Evolutionary conservation across 139 green algal genomes (phyloP), one percentile per base, ranked within the genome.

Genomic region (Pseudopediastrum boryanum): DNA sequence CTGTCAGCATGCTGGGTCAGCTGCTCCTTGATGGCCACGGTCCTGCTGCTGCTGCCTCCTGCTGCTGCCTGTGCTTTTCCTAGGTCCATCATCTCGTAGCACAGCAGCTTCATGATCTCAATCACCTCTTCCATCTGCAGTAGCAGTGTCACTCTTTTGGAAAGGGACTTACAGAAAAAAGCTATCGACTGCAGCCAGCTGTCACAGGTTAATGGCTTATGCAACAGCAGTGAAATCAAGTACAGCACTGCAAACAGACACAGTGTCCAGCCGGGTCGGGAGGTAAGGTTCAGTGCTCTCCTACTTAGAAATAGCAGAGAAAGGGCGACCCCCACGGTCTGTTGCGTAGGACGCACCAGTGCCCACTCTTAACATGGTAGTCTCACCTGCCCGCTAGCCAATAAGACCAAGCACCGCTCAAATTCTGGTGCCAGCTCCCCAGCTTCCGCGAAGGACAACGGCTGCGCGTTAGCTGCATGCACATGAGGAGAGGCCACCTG

Each of bases 101-200:
- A 97, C 54, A 97, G 63, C 80, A 94, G 66, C 89, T 96, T 98
- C 87, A 95, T 95, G 33, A 88, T 85, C 48, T 96, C 88, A 16
- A 95, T 82, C 1, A 72, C 80, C n/a, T 86, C 77, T 38, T 89
- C 79, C 31, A 90, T 54, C 33, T 81, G 46, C 5, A 51, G 31
- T 48, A n/a, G n/a, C n/a, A n/a, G n/a, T n/a, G n/a, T n/a, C n/a
- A n/a, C n/a, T n/a, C n/a, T n/a, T n/a, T n/a, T n/a, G n/a, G n/a
- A n/a, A n/a, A n/a, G n/a, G n/a, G n/a, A n/a, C n/a, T n/a, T n/a
- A n/a, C n/a, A n/a, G n/a, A n/a, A n/a, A n/a, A n/a, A n/a, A n/a
- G n/a, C n/a, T n/a, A n/a, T n/a, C n/a, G n/a, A n/a, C n/a, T n/a
- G n/a, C n/a, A n/a, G n/a, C n/a, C n/a, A n/a, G n/a, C n/a, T n/a